Percentiles rank a stretch among this genome's conserved stretches.
Evolutionary conservation across 202 grass and related monocot species (phyloP).

Genomic region (Panicum hallii): DNA sequence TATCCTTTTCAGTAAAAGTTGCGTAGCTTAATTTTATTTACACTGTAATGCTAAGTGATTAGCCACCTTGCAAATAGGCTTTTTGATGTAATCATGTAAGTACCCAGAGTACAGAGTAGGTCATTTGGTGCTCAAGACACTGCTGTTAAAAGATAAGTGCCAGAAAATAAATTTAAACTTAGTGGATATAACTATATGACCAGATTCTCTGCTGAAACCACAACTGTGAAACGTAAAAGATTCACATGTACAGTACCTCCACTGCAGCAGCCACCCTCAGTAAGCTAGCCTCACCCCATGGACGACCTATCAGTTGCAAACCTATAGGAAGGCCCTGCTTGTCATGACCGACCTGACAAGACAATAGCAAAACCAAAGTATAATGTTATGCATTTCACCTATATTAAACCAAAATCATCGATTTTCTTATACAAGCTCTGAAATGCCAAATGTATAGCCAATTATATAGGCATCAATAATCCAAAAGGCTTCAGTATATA

Average conservation of each 20-base stretch:
- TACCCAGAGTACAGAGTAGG: background rate
- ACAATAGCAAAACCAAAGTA: background rate
- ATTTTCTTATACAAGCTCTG: background rate
- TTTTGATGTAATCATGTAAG: background rate
- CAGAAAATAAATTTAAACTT: background rate
- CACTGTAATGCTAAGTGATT: background rate
- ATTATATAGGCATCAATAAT: constrained; percentile 17
- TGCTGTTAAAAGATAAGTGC: background rate
- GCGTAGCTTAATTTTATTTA: background rate
- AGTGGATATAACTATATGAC: background rate
- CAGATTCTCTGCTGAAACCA: background rate
- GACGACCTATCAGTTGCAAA: constrained; percentile 92
- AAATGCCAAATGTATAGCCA: background rate
- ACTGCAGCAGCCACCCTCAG: constrained; percentile 83
- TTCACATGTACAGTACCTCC: constrained; percentile 61
- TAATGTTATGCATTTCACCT: background rate
- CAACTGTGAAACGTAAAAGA: background rate
- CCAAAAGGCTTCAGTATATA: background rate
- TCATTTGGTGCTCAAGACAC: background rate
- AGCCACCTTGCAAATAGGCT: background rate
- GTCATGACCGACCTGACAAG: constrained; percentile 85
- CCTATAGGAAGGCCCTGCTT: constrained; percentile 89
- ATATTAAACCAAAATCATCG: background rate
- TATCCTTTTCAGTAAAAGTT: background rate
- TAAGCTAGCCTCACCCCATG: constrained; percentile 95